Evolutionary conservation across 495 filamentous ascomycete species (phyloP).

Genomic region (Symbiotaphrina buchneri): DNA sequence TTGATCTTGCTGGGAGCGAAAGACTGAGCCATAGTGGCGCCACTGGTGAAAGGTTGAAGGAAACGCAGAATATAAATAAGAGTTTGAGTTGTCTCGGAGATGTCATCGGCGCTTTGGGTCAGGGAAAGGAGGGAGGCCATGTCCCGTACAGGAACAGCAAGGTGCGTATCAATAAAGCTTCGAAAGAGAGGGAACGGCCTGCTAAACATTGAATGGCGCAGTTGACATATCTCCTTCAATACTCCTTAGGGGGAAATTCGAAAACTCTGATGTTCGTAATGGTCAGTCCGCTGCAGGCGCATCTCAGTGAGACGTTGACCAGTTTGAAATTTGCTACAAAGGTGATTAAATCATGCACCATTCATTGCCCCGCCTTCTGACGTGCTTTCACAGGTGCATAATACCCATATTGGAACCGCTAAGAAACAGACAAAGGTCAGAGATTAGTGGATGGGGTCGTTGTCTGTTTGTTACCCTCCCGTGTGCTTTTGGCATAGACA

Average conservation of each 20-base stretch:
- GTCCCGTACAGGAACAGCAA: slow-evolving; percentile 93
- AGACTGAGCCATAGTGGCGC: slow-evolving; percentile 65
- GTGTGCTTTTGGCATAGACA: too few species aligned
- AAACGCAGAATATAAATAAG: slow-evolving; percentile 96
- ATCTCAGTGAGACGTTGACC: slow-evolving; percentile 81
- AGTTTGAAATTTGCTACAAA: slow-evolving; percentile 94
- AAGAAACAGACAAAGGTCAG: slow-evolving; percentile 47
- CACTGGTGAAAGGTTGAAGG: slow-evolving; percentile 67
- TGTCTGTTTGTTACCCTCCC: too few species aligned
- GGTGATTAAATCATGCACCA: slow-evolving; percentile 16
- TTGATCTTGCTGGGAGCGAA: slow-evolving; percentile 88
- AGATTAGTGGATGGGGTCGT: too few species aligned
- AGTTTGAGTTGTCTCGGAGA: slow-evolving; percentile 81
- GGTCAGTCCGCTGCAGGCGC: slow-evolving; percentile 79
- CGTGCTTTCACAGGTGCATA: slow-evolving; percentile 38
- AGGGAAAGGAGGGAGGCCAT: slow-evolving; percentile 66
- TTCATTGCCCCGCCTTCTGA: neutral
- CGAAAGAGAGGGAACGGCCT: neutral
- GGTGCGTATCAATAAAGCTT: slow-evolving; percentile 19
- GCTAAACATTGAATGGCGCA: slow-evolving; percentile 10
- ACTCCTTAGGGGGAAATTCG: slow-evolving; percentile 81
- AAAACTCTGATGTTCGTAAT: slow-evolving; percentile 99
- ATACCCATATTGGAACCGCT: slow-evolving; percentile 74
- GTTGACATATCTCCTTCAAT: slow-evolving; percentile 91
- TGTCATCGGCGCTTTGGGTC: slow-evolving; percentile 77